Evolutionary conservation across 1,284 basidiomycete species (phyloP), one percentile per base, ranked within the genome.

Genomic region (Peniophora sp.): DNA sequence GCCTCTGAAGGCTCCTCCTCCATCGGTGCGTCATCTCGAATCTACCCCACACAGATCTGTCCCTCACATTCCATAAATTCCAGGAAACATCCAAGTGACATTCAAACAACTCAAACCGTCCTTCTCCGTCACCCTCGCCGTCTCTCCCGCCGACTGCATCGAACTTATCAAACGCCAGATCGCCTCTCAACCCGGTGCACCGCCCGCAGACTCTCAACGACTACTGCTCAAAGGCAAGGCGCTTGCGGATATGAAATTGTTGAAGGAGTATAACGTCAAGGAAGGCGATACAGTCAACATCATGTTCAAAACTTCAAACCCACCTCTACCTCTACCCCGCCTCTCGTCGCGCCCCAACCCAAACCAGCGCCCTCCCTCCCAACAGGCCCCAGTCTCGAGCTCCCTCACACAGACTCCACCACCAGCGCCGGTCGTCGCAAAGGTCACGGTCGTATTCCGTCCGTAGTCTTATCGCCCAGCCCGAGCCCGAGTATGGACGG

Each of bases 141-240:
- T 89, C 34, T 78, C 81, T 39, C 78, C 82, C 46, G 85, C 89
- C 27, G 90, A 94, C 64, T 80, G 89, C 43, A 83, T 97, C 66
- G 70, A 78, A 35, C 68, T 81, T 50, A 81, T 96, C 64, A 97
- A 97, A 67, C 60, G 73, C 2, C 78, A 79, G 54, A 80, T 92
- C 52, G 77, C 85, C 16, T 62, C 78, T 1, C 72, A 82, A 50
- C 74, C 82, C 1, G 69, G 75, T 45, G 80, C 84, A 2, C 86
- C 90, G 0, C 78, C 85, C 8, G 80, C 84, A 47, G 79, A 87
- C 61, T 74, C 77, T 19, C 92, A 96, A 67, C 77, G 94, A 2
- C 78, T 95, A 6, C 73, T 97, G 9, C 75, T 95, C 52, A 96
- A 94, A 68, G 94, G 94, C 52, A 97, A 97, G 66, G 92, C 88